Percentiles rank a stretch among this genome's conserved stretches.
Conservation (phyloP, 179 eudicot genomes). For the Silene vulgaris region DNA sequence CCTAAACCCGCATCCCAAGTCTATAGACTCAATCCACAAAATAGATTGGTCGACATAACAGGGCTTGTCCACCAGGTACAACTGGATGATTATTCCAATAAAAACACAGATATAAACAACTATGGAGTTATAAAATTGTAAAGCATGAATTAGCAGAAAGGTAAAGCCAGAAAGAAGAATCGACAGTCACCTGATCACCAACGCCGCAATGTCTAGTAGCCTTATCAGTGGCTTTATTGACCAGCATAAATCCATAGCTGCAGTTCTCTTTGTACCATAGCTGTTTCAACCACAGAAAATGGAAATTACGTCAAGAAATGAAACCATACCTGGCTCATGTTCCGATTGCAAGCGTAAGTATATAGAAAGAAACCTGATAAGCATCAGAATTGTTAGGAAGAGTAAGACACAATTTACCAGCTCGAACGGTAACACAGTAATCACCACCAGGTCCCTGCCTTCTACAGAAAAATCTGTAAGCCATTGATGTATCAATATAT, state of each 20-base stretch:
- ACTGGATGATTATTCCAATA: neutral
- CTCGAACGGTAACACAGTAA: no score
- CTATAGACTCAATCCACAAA: neutral
- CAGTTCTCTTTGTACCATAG: neutral
- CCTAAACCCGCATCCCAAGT: constrained; percentile 3
- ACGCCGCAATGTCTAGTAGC: neutral
- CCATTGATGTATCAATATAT: no score
- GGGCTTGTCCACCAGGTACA: constrained; percentile 7
- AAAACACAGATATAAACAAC: neutral
- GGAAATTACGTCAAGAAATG: no score
- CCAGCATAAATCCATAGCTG: neutral
- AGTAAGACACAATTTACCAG: no score
- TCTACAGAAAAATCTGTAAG: no score
- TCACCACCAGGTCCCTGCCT: no score
- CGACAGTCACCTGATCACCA: neutral
- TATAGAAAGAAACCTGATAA: no score
- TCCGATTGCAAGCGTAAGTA: no score
- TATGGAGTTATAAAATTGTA: no score
- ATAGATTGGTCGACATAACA: neutral
- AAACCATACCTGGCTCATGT: no score
- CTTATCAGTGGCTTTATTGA: neutral
- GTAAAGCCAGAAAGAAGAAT: neutral
- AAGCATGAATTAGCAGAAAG: no score
- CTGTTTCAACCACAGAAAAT: neutral
- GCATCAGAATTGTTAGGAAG: no score